Evolutionary conservation across 768 basidiomycete genomes (phyloP).

Genomic region (Lactarius deliciosus): DNA sequence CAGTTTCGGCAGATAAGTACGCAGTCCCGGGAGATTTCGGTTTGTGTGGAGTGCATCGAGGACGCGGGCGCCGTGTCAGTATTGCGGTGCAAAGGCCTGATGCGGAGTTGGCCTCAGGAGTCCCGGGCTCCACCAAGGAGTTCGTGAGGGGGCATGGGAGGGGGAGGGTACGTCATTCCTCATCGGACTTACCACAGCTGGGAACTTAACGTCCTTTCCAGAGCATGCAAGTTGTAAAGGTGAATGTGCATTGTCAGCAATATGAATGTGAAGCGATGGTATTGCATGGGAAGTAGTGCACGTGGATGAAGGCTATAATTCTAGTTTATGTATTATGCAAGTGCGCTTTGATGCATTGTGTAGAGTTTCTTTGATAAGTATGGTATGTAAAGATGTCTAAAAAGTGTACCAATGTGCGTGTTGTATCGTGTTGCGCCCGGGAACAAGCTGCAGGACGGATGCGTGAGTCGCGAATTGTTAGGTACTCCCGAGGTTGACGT

Average conservation of each 20-base stretch:
- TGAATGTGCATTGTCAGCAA: not conserved
- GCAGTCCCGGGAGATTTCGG: not conserved
- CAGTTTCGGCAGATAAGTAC: not conserved
- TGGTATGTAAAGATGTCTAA: not conserved
- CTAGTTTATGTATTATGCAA: conserved; percentile 7
- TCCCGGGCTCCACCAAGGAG: not conserved
- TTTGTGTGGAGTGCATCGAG: not conserved
- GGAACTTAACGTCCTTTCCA: not conserved
- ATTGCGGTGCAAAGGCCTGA: conserved; percentile 11
- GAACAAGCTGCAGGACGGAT: conserved; percentile 3
- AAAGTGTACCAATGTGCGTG: conserved; percentile 21
- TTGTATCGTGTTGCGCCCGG: conserved; percentile 8
- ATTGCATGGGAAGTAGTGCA: not conserved
- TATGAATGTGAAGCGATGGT: not conserved
- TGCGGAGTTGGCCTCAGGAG: not conserved
- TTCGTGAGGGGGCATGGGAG: conserved; percentile 14
- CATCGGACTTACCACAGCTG: too few relatives aligned
- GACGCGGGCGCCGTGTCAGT: conserved; percentile 17
- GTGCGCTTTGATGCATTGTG: not conserved
- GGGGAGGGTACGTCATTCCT: conserved; percentile 14
- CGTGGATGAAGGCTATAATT: not conserved
- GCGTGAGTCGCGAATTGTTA: not conserved
- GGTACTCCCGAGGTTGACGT: not conserved
- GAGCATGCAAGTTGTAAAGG: conserved; percentile 16
- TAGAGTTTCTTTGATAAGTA: not conserved